phyloP scores from a whole-genome alignment of 179 eudicot genomes.

The Kewa caespitosa region DNA sequence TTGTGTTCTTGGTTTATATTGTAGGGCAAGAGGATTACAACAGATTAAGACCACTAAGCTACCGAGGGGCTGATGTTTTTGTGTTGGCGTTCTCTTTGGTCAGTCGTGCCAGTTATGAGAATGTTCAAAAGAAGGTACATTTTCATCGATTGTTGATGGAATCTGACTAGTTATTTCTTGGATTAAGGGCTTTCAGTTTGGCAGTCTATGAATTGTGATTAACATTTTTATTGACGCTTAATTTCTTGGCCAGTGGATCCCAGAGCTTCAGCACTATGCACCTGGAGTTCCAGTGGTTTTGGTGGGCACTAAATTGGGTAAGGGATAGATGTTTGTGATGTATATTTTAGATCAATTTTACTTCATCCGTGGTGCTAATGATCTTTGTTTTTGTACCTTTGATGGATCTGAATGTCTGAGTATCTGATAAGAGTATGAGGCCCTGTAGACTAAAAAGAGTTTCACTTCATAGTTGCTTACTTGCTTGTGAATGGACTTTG shows the following conservation, averaged over 20 bases:
- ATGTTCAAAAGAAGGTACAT: conserved; percentile 77
- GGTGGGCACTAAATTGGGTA: conserved; percentile 95
- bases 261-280: conserved; percentile 95
- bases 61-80: conserved; percentile 92
- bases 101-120: conserved; percentile 98
- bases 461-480: not conserved
- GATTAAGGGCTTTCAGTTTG: not conserved
- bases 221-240: conserved; percentile 8
- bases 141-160: conserved; percentile 1
- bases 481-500: conserved; percentile 3
- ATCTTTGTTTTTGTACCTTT: conserved; percentile 2
- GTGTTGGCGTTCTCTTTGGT: conserved; percentile 93
- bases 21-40: conserved; percentile 97
- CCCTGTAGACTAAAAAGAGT: not conserved
- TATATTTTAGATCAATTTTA: not conserved
- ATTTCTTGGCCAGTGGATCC: conserved; percentile 76
- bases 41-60: conserved; percentile 88
- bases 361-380: not conserved
- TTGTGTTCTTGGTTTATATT: not conserved
- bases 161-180: conserved; percentile 9
- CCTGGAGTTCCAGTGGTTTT: conserved; percentile 92
- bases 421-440: not conserved
- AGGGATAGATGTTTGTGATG: conserved; percentile 14
- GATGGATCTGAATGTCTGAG: no score
- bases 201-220: not conserved